Percentiles rank a stretch among this genome's conserved stretches.
Conservation (phyloP, 1,139 yeast genomes). For the Suhomyces yuchorum region DNA sequence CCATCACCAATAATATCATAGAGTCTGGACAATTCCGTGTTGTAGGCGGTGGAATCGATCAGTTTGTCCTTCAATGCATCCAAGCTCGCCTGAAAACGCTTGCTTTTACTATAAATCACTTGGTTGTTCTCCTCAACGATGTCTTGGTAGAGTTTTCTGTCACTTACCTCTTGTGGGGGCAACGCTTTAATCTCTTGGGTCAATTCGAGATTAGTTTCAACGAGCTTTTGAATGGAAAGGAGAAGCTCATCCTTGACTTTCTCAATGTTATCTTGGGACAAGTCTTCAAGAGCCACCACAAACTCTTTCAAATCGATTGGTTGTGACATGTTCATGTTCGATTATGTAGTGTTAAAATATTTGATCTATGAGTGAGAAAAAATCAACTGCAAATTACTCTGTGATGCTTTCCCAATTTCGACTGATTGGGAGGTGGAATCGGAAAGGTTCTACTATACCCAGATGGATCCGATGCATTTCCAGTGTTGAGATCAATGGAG, state of each 20-base stretch:
- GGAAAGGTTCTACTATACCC: too few relatives aligned
- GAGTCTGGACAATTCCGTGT: constrained; percentile 1
- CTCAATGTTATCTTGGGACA: constrained; percentile 34
- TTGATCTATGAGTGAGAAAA: not conserved
- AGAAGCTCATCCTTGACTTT: constrained; percentile 29
- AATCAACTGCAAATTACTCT: constrained; percentile 2
- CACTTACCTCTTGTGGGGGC: constrained; percentile 10
- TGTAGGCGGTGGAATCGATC: constrained; percentile 1
- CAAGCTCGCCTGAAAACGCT: constrained; percentile 1
- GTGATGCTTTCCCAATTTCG: constrained; percentile 2
- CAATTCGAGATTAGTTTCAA: constrained; percentile 36
- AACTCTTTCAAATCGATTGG: constrained; percentile 36
- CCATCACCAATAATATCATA: constrained; percentile 4
- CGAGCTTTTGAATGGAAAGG: constrained; percentile 32
- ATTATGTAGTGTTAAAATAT: not conserved
- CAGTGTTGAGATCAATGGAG: not conserved
- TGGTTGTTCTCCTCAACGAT: constrained; percentile 37
- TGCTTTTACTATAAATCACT: constrained; percentile 23
- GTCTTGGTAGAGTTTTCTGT: constrained; percentile 16
- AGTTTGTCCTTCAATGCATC: constrained; percentile 9
- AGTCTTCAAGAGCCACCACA: constrained; percentile 33
- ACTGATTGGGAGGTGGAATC: not conserved
- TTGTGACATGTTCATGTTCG: constrained; percentile 11
- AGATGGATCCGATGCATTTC: not conserved
- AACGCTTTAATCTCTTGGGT: constrained; percentile 27